Conservation (phyloP, 768 basidiomycete genomes). For the Lentinula sp. region DNA sequence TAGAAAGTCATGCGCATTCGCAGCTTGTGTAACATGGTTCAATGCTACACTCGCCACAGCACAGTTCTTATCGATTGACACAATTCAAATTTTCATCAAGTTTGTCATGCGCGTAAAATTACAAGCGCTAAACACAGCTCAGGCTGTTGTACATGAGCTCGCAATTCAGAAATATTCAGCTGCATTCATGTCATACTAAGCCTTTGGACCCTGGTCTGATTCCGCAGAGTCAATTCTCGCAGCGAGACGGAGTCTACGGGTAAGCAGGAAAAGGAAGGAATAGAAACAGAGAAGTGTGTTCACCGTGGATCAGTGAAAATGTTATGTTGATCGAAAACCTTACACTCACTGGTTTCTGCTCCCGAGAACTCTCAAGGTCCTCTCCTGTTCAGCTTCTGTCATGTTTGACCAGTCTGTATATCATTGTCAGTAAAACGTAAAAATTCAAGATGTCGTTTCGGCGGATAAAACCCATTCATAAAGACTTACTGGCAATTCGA, state of each 20-base stretch:
- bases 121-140: too few species aligned
- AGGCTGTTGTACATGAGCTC: too few species aligned
- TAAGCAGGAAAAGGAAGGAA: background rate
- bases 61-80: too few species aligned
- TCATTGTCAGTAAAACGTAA: constrained; percentile 19
- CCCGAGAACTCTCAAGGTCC: constrained; percentile 35
- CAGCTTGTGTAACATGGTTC: too few species aligned
- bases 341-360: constrained; percentile 24
- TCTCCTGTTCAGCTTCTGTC: constrained; percentile 35
- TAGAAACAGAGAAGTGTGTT: too few species aligned
- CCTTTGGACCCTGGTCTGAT: background rate
- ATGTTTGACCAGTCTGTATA: constrained; percentile 41
- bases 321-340: too few species aligned
- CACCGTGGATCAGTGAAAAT: too few species aligned
- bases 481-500: constrained; percentile 2
- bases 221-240: background rate
- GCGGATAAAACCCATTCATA: background rate
- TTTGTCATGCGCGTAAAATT: too few species aligned
- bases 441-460: background rate
- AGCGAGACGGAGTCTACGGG: background rate
- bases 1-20: too few species aligned
- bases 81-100: too few species aligned
- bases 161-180: too few species aligned
- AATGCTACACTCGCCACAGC: too few species aligned
- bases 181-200: background rate